A percentile compares a stretch with the other conserved stretches of the same genome.
These are phyloP conservation scores for Pyrenophora graminea DNA, from an alignment of 2,329 filamentous ascomycete genomes.

Conservation along the genomic window DNA sequence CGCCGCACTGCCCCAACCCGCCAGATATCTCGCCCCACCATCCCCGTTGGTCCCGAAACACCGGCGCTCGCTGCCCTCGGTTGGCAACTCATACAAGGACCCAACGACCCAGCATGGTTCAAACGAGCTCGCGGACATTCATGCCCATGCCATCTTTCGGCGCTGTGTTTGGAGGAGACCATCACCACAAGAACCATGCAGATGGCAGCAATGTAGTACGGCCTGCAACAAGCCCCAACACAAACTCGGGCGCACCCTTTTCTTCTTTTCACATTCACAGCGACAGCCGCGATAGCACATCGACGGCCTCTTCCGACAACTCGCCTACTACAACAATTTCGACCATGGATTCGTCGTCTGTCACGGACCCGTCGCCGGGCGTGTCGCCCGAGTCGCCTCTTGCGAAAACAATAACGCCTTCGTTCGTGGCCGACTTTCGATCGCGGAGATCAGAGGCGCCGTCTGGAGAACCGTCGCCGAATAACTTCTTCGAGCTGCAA, in stretches of 20 bases:
- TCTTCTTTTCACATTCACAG: slow-evolving; percentile 60
- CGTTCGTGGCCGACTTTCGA: slow-evolving; percentile 64
- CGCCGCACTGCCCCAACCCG: slow-evolving; percentile 14
- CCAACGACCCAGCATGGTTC: slow-evolving; percentile 44
- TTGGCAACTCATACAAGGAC: slow-evolving; percentile 19
- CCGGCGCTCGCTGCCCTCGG: slow-evolving; percentile 24
- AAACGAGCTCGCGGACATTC: slow-evolving; percentile 42
- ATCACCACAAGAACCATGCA: slow-evolving; percentile 54
- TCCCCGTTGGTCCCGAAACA: slow-evolving; percentile 21
- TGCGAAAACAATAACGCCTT: slow-evolving; percentile 71
- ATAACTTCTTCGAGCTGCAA: slow-evolving; percentile 60
- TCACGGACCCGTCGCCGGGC: slow-evolving; percentile 88
- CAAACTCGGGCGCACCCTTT: slow-evolving; percentile 39
- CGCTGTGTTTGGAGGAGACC: slow-evolving; percentile 72
- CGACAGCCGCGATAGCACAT: slow-evolving; percentile 78
- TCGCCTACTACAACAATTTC: slow-evolving; percentile 94
- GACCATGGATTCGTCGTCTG: slow-evolving; percentile 86
- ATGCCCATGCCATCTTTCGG: slow-evolving; percentile 71
- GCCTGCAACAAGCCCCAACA: slow-evolving; percentile 43
- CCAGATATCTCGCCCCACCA: slow-evolving; percentile 9
- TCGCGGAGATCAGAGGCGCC: slow-evolving; percentile 39
- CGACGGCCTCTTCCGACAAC: slow-evolving; percentile 86
- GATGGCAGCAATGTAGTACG: slow-evolving; percentile 39
- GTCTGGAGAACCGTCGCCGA: slow-evolving; percentile 50
- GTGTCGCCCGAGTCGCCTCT: slow-evolving; percentile 87